A percentile compares a stretch with the other conserved stretches of the same genome.
These are phyloP conservation scores for Babesia bigemina DNA, from an alignment of 169 alveolate genomes.

Conservation along the genomic window DNA sequence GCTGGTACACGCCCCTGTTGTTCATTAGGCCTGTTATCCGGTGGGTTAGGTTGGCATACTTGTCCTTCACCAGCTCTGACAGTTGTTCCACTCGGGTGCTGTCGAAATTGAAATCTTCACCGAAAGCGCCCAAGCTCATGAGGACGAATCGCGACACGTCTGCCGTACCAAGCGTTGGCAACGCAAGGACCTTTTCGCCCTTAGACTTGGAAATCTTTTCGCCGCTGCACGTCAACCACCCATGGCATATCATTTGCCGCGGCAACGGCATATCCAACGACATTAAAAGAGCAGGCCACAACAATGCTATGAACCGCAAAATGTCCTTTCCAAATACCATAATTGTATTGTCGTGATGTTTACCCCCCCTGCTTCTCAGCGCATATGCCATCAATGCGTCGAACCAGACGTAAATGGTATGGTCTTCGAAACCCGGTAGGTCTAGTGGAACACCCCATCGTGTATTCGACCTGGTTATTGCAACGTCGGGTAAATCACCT, in stretches of 20 bases:
- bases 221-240: conserved; percentile 79
- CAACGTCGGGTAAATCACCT: conserved; percentile 68
- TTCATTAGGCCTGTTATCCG: conserved; percentile 36
- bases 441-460: conserved; percentile 75
- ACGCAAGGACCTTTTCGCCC: conserved; percentile 72
- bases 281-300: conserved; percentile 86
- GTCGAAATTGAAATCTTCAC: conserved; percentile 48
- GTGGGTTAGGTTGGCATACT: conserved; percentile 48
- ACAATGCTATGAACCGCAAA: conserved; percentile 83
- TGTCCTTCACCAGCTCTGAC: conserved; percentile 26
- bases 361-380: background rate
- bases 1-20: background rate
- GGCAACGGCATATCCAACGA: conserved; percentile 77
- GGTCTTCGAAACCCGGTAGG: conserved; percentile 63
- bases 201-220: conserved; percentile 90
- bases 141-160: conserved; percentile 60
- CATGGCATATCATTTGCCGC: conserved; percentile 80
- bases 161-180: conserved; percentile 14
- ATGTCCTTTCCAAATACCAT: conserved; percentile 90
- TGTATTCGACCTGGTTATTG: conserved; percentile 73
- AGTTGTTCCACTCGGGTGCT: conserved; percentile 6
- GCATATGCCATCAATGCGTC: conserved; percentile 88
- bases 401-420: conserved; percentile 88
- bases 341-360: conserved; percentile 51
- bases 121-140: conserved; percentile 63